Percentiles rank a stretch among this genome's conserved stretches.
phyloP scores from a whole-genome alignment of 1,284 basidiomycete species.

The Trametes sp. region DNA sequence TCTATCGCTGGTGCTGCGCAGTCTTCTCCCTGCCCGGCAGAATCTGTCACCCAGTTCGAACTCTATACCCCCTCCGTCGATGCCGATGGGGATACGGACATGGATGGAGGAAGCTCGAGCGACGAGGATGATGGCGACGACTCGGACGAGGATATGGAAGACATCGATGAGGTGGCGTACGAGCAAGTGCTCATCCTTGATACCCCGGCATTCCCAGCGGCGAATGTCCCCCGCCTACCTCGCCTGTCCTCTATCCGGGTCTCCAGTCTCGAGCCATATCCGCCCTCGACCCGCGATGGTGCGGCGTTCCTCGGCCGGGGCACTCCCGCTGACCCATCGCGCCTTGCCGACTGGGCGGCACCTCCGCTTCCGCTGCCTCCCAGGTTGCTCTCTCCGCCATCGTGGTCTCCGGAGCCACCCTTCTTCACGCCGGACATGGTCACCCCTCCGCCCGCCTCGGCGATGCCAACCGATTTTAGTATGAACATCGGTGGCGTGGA shows the following conservation, averaged over 20 bases:
- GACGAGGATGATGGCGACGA: slow-evolving; percentile 14
- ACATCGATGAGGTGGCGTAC: slow-evolving; percentile 18
- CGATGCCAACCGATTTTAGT: background rate
- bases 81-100: slow-evolving; percentile 17
- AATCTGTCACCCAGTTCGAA: slow-evolving; percentile 26
- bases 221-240: slow-evolving; percentile 17
- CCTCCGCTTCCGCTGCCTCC: slow-evolving; percentile 6
- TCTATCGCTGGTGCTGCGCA: background rate
- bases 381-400: background rate
- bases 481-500: background rate
- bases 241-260: slow-evolving; percentile 27
- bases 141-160: slow-evolving; percentile 17
- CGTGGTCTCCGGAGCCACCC: slow-evolving; percentile 11
- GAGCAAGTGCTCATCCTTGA: slow-evolving; percentile 18
- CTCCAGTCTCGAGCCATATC: slow-evolving; percentile 24
- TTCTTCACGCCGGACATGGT: slow-evolving; percentile 18
- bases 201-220: background rate
- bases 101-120: slow-evolving; percentile 6
- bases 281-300: slow-evolving; percentile 22
- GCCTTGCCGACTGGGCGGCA: slow-evolving; percentile 31
- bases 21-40: too few relatives aligned
- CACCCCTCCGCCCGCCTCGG: background rate
- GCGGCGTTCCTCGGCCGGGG: slow-evolving; percentile 36
- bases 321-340: slow-evolving; percentile 33
- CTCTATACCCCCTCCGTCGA: slow-evolving; percentile 27